These are phyloP conservation scores for Hyphopichia buzzinii DNA, from an alignment of 1,139 yeast species.

Conservation along the genomic window DNA sequence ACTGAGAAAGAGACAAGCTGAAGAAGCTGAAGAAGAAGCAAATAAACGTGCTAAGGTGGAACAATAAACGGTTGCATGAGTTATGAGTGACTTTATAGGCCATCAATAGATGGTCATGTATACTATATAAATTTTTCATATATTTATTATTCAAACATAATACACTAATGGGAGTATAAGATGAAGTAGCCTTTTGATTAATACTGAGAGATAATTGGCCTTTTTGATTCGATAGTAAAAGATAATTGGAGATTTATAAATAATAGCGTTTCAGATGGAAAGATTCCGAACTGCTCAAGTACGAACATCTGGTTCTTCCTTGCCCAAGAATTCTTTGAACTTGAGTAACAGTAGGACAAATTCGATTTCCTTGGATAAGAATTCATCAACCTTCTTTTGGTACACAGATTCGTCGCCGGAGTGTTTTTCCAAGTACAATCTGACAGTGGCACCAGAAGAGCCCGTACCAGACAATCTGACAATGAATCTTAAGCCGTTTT, in stretches of 20 bases:
- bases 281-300: too few relatives aligned
- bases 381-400: slow-evolving; percentile 61
- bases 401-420: slow-evolving; percentile 56
- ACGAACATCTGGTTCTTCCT: slow-evolving; percentile 84
- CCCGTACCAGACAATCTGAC: slow-evolving; percentile 97
- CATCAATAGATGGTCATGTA: not conserved
- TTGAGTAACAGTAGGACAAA: slow-evolving; percentile 67
- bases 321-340: slow-evolving; percentile 73
- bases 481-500: slow-evolving; percentile 81
- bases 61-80: not conserved
- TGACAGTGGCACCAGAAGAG: slow-evolving; percentile 94
- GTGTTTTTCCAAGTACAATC: slow-evolving; percentile 88
- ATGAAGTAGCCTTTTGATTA: too few relatives aligned
- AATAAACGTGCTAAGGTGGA: not conserved
- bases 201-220: too few relatives aligned
- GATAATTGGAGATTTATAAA: too few relatives aligned
- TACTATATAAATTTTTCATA: not conserved
- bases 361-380: slow-evolving; percentile 59
- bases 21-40: not conserved
- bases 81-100: not conserved
- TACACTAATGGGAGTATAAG: not conserved
- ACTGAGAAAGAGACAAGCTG: not conserved
- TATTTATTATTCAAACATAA: not conserved
- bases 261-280: too few relatives aligned
- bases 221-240: too few relatives aligned